phyloP scores from a whole-genome alignment of 1,139 yeast genomes.

The Cylindricascospora bacillispora region DNA sequence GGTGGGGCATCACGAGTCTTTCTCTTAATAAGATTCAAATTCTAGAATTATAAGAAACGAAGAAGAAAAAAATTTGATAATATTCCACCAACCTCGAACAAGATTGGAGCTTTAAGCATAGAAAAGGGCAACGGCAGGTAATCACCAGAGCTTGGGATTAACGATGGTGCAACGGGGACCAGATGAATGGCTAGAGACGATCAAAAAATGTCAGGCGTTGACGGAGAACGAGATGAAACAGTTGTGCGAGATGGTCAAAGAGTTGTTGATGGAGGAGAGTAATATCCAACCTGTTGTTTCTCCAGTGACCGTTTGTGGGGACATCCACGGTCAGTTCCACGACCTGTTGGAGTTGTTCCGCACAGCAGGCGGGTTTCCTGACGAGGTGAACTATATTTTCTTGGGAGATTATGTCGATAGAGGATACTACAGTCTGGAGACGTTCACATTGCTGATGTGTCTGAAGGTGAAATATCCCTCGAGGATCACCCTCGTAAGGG shows the following conservation, averaged over 20 bases:
- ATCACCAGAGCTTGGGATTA: neutral
- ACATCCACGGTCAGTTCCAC: constrained; percentile 96
- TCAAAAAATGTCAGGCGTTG: constrained; percentile 76
- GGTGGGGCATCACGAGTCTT: too few species aligned
- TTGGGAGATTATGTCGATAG: constrained; percentile 96
- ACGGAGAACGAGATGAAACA: constrained; percentile 94
- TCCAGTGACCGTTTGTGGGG: constrained; percentile 99
- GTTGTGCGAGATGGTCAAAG: constrained; percentile 86
- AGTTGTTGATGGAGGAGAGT: constrained; percentile 80
- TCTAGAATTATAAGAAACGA: neutral
- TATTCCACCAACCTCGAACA: neutral
- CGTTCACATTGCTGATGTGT: constrained; percentile 84
- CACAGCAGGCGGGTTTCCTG: constrained; percentile 90
- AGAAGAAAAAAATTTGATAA: neutral
- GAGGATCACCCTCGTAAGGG: constrained; percentile 77
- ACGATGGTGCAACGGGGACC: constrained; percentile 74
- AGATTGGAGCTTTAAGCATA: neutral
- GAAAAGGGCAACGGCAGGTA: neutral
- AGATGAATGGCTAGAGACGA: constrained; percentile 91
- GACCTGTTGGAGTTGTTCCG: constrained; percentile 84
- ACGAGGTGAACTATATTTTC: constrained; percentile 60
- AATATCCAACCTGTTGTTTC: constrained; percentile 93
- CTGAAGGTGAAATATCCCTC: constrained; percentile 79
- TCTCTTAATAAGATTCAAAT: too few species aligned
- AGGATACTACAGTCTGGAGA: constrained; percentile 87